Evolutionary conservation across 306 rosid genomes (phyloP), one percentile per base, ranked within the genome.

Genomic region (Quercus gilva): DNA sequence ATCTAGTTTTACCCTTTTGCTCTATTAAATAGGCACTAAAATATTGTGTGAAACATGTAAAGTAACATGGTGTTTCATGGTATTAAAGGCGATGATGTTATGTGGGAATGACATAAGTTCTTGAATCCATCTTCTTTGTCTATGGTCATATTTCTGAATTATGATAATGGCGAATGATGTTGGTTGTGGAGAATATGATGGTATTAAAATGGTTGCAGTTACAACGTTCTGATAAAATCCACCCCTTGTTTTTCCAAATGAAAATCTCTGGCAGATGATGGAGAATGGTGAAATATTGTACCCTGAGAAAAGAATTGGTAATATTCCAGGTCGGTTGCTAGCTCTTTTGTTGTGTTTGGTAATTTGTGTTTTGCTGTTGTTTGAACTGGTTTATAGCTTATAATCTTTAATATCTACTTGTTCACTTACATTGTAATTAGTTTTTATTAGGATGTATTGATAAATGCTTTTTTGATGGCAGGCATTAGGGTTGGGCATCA

Each of bases 401-500:
- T 73, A 59, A 59, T 55, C 20, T 29, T 58, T 21, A 8, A 1
- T 19, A 19, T 7, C 4, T 35, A 71, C 4, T 35, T 9, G 45
- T 17, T 33, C 2, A 67, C 28, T 65, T 74, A 4, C 12, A 5
- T 28, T 26, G 67, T 20, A 20, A 5, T n/a, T 76, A 69, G 69
- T 73, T 68, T 60, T 51, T 74, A 5, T 43, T 55, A 56, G 71
- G 64, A 59, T 21, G 58, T 75, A 53, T 76, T 79, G 51, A 75
- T 63, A 26, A 78, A 81, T 83, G 41, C 81, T 76, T 51, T 78
- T 51, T 60, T 69, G 31, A 75, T 88, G 74, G 71, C 78, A 95
- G 99, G 99, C 65, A 85, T 95, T 88, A 87, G 76, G 65, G 97
- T 90, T 76, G 99, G 99, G 28, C 91, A 95, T 84, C 96, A 90